A percentile compares a stretch with the other conserved stretches of the same genome.
Evolutionary conservation across 208 protist species (phyloP).

Genomic region (Entamoeba invadens): DNA sequence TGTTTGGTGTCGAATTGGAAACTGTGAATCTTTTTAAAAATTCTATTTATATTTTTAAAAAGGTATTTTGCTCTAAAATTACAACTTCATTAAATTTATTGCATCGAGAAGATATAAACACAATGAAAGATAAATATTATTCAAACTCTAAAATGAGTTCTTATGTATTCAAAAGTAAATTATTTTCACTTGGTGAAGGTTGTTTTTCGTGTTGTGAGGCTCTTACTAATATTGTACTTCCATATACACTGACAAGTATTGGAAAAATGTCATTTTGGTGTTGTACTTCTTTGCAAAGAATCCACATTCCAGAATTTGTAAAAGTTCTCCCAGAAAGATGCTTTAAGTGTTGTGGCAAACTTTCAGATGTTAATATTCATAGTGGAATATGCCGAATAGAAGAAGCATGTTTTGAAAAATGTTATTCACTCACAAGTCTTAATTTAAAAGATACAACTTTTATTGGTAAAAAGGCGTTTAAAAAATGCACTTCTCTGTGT

Average conservation of each 20-base stretch:
- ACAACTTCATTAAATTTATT: too few relatives aligned
- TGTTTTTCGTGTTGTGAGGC: too few relatives aligned
- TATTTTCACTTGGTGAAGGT: too few relatives aligned
- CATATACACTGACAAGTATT: neutral
- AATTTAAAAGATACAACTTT: neutral
- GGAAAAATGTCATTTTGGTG: neutral
- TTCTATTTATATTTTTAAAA: too few relatives aligned
- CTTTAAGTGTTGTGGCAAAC: neutral
- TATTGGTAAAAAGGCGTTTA: neutral
- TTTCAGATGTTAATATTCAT: neutral
- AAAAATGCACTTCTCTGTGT: neutral
- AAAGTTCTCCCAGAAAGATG: neutral
- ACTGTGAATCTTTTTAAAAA: too few relatives aligned
- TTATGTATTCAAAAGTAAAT: neutral
- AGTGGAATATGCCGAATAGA: neutral
- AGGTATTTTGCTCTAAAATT: too few relatives aligned
- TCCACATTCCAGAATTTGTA: neutral
- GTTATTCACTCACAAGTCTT: neutral
- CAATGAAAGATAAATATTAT: too few relatives aligned
- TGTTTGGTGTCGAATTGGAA: too few relatives aligned
- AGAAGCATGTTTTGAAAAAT: neutral
- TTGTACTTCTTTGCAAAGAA: neutral
- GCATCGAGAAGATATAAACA: too few relatives aligned
- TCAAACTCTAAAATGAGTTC: too few relatives aligned
- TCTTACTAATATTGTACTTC: neutral